Evolutionary conservation across 441 rosid species (phyloP).

Genomic region (Adansonia grandidieri): DNA sequence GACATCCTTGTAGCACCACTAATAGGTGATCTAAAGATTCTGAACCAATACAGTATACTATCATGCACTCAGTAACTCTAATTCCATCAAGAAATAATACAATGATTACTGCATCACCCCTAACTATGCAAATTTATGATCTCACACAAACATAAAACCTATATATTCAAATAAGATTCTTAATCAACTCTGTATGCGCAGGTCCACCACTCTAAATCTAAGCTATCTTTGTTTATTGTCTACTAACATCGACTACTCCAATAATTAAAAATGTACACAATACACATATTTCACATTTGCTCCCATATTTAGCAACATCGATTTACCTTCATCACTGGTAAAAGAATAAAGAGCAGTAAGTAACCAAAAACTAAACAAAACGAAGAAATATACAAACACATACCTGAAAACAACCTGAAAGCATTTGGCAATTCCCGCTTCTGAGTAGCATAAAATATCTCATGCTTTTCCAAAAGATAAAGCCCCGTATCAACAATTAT

Average conservation of each 20-base stretch:
- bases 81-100: background rate
- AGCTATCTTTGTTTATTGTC: background rate
- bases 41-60: background rate
- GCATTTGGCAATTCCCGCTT: slow-evolving; percentile 81
- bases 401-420: slow-evolving; percentile 81
- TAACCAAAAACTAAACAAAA: slow-evolving; percentile 1
- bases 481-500: slow-evolving; percentile 96
- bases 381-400: background rate
- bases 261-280: background rate
- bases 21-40: background rate
- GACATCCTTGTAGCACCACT: background rate
- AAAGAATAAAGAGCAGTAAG: slow-evolving; percentile 5
- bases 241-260: background rate
- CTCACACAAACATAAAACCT: background rate
- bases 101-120: background rate
- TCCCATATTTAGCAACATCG: background rate
- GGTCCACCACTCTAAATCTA: background rate
- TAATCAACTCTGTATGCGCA: background rate
- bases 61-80: background rate
- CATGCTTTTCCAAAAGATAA: slow-evolving; percentile 68
- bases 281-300: background rate
- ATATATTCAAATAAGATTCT: slow-evolving; percentile 11
- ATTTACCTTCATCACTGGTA: background rate
- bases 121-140: background rate
- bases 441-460: slow-evolving; percentile 80